These are phyloP conservation scores for Heterobasidion irregulare DNA, from an alignment of 1,284 basidiomycete genomes.

Conservation along the genomic window DNA sequence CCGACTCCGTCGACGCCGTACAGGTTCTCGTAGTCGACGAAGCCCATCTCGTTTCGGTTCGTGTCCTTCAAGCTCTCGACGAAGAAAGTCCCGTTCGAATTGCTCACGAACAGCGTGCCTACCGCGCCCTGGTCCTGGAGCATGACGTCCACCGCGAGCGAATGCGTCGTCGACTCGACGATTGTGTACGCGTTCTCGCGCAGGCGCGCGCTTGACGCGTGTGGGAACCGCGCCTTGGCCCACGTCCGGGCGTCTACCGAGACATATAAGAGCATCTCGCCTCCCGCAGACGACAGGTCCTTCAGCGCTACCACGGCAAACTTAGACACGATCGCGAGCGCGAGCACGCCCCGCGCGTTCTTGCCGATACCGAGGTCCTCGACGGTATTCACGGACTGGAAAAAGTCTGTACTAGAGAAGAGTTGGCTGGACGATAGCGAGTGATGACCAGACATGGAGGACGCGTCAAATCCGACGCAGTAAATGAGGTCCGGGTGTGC, in stretches of 20 bases:
- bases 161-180: slow-evolving; percentile 89
- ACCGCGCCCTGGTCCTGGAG: slow-evolving; percentile 65
- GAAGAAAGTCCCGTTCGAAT: slow-evolving; percentile 92
- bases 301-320: slow-evolving; percentile 85
- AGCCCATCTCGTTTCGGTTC: slow-evolving; percentile 81
- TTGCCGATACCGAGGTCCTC: slow-evolving; percentile 83
- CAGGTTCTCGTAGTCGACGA: slow-evolving; percentile 90
- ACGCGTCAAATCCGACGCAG: slow-evolving; percentile 78
- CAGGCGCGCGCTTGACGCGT: slow-evolving; percentile 70
- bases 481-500: slow-evolving; percentile 72
- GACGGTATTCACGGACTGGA: slow-evolving; percentile 48
- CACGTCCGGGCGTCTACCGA: slow-evolving; percentile 75
- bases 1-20: slow-evolving; percentile 93
- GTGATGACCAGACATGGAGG: slow-evolving; percentile 38
- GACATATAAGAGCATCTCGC: slow-evolving; percentile 81
- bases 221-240: slow-evolving; percentile 82
- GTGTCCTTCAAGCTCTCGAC: slow-evolving; percentile 89
- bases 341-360: slow-evolving; percentile 78
- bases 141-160: slow-evolving; percentile 90
- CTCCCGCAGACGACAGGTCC: slow-evolving; percentile 43
- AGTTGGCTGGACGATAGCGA: slow-evolving; percentile 63
- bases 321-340: slow-evolving; percentile 85
- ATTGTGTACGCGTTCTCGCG: slow-evolving; percentile 93
- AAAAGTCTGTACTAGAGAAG: slow-evolving; percentile 81
- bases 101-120: slow-evolving; percentile 91